These are phyloP conservation scores for Calvatia gigantea DNA, from an alignment of 768 basidiomycete genomes.

Conservation along the genomic window DNA sequence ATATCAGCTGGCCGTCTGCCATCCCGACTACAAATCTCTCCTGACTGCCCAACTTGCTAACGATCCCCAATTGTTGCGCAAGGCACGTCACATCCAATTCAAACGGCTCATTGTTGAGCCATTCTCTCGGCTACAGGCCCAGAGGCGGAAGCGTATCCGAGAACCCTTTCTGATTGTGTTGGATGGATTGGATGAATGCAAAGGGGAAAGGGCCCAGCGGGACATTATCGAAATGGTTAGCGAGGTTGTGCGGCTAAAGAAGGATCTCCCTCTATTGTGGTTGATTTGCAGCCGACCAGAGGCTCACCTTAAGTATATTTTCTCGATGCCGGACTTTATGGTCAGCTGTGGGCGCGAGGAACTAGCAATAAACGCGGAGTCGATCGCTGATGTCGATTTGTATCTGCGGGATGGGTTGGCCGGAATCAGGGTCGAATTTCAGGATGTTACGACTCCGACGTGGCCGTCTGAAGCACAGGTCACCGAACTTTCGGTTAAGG, in stretches of 20 bases:
- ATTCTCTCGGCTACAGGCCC: background rate
- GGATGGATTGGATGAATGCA: conserved; percentile 12
- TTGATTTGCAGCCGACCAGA: background rate
- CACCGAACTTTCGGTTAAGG: background rate
- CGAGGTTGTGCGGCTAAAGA: background rate
- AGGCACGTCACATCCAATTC: background rate
- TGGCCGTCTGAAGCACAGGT: background rate
- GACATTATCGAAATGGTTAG: background rate
- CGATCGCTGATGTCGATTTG: background rate
- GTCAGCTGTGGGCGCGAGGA: background rate
- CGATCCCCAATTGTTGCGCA: background rate
- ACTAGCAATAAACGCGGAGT: background rate
- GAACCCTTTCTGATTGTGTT: conserved; percentile 1
- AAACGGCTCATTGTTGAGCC: conserved; percentile 1
- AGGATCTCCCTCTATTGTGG: background rate
- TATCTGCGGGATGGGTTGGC: background rate
- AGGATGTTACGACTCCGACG: background rate
- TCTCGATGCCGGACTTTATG: background rate
- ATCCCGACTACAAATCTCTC: background rate
- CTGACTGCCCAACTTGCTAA: background rate
- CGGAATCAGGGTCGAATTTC: background rate
- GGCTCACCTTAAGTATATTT: background rate
- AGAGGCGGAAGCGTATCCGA: background rate
- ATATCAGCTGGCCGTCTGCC: background rate
- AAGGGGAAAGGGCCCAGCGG: background rate